These are phyloP conservation scores for Coemansia sp. DNA, from an alignment of 192 early-diverging fungal species.

Conservation along the genomic window DNA sequence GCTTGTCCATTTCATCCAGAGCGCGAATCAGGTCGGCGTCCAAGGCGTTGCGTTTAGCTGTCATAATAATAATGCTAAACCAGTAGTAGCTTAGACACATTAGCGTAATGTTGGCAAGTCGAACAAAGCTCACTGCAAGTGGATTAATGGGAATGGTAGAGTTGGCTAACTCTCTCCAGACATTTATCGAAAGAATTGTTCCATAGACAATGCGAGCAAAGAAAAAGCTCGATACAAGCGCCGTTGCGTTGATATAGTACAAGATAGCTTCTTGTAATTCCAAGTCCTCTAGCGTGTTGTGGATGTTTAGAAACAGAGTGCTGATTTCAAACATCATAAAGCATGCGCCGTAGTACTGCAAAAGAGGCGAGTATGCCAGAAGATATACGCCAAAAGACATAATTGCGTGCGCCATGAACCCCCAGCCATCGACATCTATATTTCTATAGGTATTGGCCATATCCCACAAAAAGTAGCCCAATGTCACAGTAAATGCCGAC, in stretches of 20 bases:
- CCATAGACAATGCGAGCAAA: slow-evolving; percentile 77
- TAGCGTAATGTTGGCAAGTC: slow-evolving; percentile 32
- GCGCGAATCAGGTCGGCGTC: slow-evolving; percentile 51
- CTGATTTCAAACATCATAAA: slow-evolving; percentile 92
- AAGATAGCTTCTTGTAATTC: slow-evolving; percentile 71
- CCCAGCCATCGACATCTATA: slow-evolving; percentile 71
- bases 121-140: slow-evolving; percentile 20
- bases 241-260: slow-evolving; percentile 83
- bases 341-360: slow-evolving; percentile 85
- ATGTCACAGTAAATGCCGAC: slow-evolving; percentile 73
- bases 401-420: slow-evolving; percentile 82
- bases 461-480: slow-evolving; percentile 95
- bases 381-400: slow-evolving; percentile 76
- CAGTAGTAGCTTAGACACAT: slow-evolving; percentile 55
- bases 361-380: slow-evolving; percentile 69
- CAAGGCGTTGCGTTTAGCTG: slow-evolving; percentile 45
- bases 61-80: slow-evolving; percentile 48
- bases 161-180: slow-evolving; percentile 41
- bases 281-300: slow-evolving; percentile 81
- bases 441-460: slow-evolving; percentile 68
- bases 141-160: slow-evolving; percentile 36
- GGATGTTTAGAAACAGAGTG: slow-evolving; percentile 88
- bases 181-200: slow-evolving; percentile 67
- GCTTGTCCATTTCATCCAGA: slow-evolving; percentile 39
- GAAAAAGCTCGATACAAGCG: slow-evolving; percentile 81